Evolutionary conservation across 192 early-diverging fungal genomes (phyloP).

Genomic region (Coemansia sp.): DNA sequence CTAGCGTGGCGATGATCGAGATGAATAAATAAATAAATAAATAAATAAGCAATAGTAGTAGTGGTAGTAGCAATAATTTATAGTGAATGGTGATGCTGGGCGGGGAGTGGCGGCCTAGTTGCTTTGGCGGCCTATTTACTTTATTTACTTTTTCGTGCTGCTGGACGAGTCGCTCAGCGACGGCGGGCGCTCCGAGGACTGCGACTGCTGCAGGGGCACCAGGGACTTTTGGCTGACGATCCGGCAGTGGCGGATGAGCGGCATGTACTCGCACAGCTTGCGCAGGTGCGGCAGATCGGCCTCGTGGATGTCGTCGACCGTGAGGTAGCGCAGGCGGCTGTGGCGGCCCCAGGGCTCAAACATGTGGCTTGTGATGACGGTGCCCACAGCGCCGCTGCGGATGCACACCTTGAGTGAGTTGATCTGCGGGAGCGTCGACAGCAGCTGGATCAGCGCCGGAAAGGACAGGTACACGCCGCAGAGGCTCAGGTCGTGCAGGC

Average conservation of each 20-base stretch:
- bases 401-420: constrained; percentile 49
- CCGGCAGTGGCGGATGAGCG: constrained; percentile 50
- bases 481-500: constrained; percentile 42
- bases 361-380: constrained; percentile 43
- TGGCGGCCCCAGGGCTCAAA: constrained; percentile 59
- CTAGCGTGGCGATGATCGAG: too few relatives aligned
- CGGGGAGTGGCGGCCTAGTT: not conserved
- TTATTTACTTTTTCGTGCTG: constrained; percentile 13
- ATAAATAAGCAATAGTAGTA: too few relatives aligned
- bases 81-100: not conserved
- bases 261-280: constrained; percentile 55
- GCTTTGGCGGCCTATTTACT: not conserved
- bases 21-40: too few relatives aligned
- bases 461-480: constrained; percentile 56
- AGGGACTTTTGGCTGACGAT: constrained; percentile 28
- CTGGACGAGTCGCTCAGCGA: not conserved
- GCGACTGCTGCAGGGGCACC: not conserved
- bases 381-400: constrained; percentile 38
- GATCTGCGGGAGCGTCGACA: constrained; percentile 45
- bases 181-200: not conserved
- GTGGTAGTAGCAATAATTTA: not conserved
- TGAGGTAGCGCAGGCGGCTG: constrained; percentile 40
- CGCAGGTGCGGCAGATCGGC: constrained; percentile 44
- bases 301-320: constrained; percentile 53
- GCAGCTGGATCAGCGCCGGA: constrained; percentile 53